Evolutionary conservation across 2,329 filamentous ascomycete genomes (phyloP).

Genomic region (Emergomyces orientalis): DNA sequence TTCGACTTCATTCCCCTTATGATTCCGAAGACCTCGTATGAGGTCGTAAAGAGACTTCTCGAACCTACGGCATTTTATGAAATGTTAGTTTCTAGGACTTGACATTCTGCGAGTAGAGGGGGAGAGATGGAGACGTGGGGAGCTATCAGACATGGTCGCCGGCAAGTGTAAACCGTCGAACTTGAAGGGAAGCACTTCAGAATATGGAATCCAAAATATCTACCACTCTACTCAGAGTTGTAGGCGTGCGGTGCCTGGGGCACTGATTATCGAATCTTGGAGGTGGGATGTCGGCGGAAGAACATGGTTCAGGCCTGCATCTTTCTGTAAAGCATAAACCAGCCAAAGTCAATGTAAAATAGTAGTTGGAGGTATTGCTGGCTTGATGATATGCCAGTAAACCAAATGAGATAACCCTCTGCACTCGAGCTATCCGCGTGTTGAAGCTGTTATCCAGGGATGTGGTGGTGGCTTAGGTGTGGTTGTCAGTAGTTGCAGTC

Average conservation of each 20-base stretch:
- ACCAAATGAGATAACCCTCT: neutral
- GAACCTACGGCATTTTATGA: constrained; percentile 55
- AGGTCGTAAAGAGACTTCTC: constrained; percentile 99
- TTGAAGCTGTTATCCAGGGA: neutral
- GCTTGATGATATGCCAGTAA: neutral
- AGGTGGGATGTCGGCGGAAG: neutral
- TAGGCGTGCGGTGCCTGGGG: neutral
- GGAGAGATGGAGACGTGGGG: neutral
- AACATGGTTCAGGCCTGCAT: constrained; percentile 1
- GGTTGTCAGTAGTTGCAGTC: neutral
- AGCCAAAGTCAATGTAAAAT: neutral
- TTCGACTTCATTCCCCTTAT: constrained; percentile 89
- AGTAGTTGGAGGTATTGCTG: neutral
- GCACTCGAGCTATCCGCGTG: neutral
- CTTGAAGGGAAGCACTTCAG: neutral
- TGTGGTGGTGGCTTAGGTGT: neutral
- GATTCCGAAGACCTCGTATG: constrained; percentile 87
- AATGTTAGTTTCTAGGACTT: neutral
- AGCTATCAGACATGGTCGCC: constrained; percentile 3
- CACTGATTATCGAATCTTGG: neutral
- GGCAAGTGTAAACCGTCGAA: neutral
- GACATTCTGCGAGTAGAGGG: neutral
- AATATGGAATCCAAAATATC: neutral
- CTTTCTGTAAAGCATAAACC: neutral
- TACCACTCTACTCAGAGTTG: neutral